Conservation (phyloP, 2,329 filamentous ascomycete genomes). For the Penicillium thymicola region DNA sequence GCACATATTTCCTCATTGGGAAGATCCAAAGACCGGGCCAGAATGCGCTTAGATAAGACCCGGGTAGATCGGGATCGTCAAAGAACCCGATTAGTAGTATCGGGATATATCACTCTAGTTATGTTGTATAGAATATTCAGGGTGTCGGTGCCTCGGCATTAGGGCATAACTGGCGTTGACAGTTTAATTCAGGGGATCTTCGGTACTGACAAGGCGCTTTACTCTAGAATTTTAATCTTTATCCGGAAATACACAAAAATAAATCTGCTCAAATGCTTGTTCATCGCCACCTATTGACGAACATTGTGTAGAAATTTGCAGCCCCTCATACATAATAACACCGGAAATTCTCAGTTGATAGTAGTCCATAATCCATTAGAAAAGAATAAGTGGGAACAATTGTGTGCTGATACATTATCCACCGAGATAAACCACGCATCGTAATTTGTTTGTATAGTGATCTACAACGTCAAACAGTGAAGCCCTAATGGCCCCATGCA, state of each 20-base stretch:
- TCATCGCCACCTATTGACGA: neutral
- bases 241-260: neutral
- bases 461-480: neutral
- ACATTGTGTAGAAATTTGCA: neutral
- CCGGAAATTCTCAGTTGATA: neutral
- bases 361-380: neutral
- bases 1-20: conserved; percentile 4
- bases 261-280: neutral
- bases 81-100: neutral
- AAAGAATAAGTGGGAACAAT: neutral
- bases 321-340: neutral
- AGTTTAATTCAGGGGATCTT: neutral
- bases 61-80: conserved; percentile 8
- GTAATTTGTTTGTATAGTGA: neutral
- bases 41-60: neutral
- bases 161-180: neutral
- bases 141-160: neutral
- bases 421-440: neutral
- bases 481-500: neutral
- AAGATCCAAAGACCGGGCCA: neutral
- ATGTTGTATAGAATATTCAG: neutral
- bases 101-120: neutral
- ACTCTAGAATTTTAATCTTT: neutral
- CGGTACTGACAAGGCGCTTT: neutral
- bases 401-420: neutral